Base-by-base conservation (phyloP, 371 early-diverging fungal species). In the Entomophthora muscae region DNA sequence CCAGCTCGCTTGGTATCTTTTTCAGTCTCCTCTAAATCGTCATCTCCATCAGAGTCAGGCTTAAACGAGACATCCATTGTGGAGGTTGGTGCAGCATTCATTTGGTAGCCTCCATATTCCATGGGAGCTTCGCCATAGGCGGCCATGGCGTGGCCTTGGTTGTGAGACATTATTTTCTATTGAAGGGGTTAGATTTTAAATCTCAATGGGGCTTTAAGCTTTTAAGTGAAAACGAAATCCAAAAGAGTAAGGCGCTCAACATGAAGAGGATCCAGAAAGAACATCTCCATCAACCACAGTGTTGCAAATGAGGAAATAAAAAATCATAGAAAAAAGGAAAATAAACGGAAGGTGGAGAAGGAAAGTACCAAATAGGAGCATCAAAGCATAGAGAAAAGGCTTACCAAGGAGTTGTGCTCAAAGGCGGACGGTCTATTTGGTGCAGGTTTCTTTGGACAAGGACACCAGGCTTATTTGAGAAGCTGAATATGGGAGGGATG, bases 1-100 rank as follows among this genome's bases (percentile, higher is more conserved):
- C 59, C 59, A 58, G 59, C 59, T 58, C 30, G 42, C 42, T 17
- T 42, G 42, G 10, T 17, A 42, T 42, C 42, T 42, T 42, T 42
- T 5, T 42, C 42, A n/a, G 42, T 42, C 42, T 42, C 42, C 42
- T 42, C 42, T n/a, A n/a, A n/a, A n/a, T n/a, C n/a, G n/a, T n/a
- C 42, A 17, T 42, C 17, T 42, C 42, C 42, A 10, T 17, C 42
- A 17, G 17, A 42, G 17, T 42, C 17, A n/a, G 10, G 5, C 42
- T 42, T 42, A 17, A 42, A 17, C 42, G 42, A 42, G 42, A 42
- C 17, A 17, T 42, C n/a, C n/a, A n/a, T n/a, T 17, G 42, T 42
- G 5, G 42, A 17, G 42, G 42, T 42, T 42, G 10, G 17, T 42
- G 42, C 42, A 42, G 42, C 10, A 17, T 42, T 42, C 10, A 42